Conservation (phyloP, 2,329 filamentous ascomycete genomes). For the Sporothrix variecibatus region DNA sequence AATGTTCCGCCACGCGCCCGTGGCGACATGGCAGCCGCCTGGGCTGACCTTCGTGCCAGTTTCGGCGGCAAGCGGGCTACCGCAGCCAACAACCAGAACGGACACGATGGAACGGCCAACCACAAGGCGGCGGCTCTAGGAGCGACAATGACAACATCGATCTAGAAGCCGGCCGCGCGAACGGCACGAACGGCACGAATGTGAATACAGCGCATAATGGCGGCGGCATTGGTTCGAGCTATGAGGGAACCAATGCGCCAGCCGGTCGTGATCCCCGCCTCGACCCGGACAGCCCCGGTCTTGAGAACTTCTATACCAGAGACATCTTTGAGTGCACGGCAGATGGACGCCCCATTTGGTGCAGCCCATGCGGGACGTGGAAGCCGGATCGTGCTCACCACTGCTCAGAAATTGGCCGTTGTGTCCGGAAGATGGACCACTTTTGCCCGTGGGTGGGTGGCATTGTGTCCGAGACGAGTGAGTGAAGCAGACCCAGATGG, state of each 20-base stretch:
- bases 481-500: slow-evolving; percentile 34
- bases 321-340: slow-evolving; percentile 81
- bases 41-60: slow-evolving; percentile 1
- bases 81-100: slow-evolving; percentile 28
- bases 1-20: not conserved
- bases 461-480: slow-evolving; percentile 78
- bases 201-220: not conserved
- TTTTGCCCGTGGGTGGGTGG: slow-evolving; percentile 98
- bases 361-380: slow-evolving; percentile 78
- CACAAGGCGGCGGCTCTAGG: not conserved
- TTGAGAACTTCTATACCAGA: slow-evolving; percentile 77
- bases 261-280: slow-evolving; percentile 43
- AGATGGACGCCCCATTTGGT: slow-evolving; percentile 86
- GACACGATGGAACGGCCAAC: slow-evolving; percentile 24
- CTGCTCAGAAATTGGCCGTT: slow-evolving; percentile 77
- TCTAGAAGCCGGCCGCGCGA: slow-evolving; percentile 30
- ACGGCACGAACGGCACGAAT: slow-evolving; percentile 12
- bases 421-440: slow-evolving; percentile 89
- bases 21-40: not conserved
- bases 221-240: slow-evolving; percentile 18
- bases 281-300: slow-evolving; percentile 63
- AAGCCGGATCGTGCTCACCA: slow-evolving; percentile 89
- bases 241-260: slow-evolving; percentile 14
- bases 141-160: slow-evolving; percentile 28
- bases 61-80: not conserved